A percentile compares a stretch with the other conserved stretches of the same genome.
phyloP scores from a whole-genome alignment of 2,329 filamentous ascomycete genomes.

The Colletotrichum simmondsii region DNA sequence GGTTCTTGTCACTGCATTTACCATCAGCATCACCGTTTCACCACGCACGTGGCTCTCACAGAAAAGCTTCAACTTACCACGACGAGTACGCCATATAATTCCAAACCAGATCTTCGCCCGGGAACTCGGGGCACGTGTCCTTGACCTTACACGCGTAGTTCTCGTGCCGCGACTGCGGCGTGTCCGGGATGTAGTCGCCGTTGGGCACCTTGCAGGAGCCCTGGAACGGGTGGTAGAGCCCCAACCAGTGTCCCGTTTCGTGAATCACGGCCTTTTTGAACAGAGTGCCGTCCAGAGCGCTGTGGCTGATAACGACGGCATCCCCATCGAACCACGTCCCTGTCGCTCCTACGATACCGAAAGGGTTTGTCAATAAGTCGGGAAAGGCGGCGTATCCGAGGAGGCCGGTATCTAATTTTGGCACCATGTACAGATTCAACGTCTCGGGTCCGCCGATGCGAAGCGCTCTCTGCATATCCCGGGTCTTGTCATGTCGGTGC shows the following conservation, averaged over 20 bases:
- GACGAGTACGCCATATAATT: slow-evolving; percentile 7
- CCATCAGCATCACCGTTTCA: neutral
- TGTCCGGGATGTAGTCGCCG: neutral
- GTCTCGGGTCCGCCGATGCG: neutral
- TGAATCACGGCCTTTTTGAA: neutral
- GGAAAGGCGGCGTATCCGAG: neutral
- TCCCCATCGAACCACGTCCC: too few species aligned
- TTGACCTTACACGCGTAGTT: neutral
- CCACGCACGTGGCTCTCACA: neutral
- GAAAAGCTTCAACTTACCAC: neutral
- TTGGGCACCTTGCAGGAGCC: neutral
- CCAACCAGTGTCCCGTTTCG: slow-evolving; percentile 6
- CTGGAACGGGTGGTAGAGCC: neutral
- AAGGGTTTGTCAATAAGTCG: too few species aligned
- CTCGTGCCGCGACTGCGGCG: neutral
- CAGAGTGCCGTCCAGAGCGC: neutral
- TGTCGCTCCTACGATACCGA: too few species aligned
- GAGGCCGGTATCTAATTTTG: neutral
- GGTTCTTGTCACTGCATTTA: neutral
- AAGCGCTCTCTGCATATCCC: neutral
- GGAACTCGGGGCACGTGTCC: neutral
- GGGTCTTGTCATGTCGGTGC: neutral
- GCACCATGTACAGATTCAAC: slow-evolving; percentile 3
- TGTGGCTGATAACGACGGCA: too few species aligned
- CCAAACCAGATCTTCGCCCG: neutral